These are phyloP conservation scores for Macrolepiota dolichaula DNA, from an alignment of 768 basidiomycete genomes.

Conservation along the genomic window DNA sequence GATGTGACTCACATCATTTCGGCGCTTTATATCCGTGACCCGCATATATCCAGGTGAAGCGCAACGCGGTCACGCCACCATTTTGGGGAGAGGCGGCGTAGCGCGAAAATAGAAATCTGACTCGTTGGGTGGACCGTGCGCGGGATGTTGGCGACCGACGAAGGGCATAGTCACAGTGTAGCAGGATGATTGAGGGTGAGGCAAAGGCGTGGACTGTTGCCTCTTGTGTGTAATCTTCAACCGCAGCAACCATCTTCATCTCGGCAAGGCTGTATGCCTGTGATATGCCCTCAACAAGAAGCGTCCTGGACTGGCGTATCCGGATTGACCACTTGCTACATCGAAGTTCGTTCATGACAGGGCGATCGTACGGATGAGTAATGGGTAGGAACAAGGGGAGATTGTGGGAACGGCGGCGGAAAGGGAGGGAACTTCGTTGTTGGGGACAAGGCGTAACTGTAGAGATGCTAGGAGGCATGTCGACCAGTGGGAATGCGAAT, in stretches of 20 bases:
- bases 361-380: no score
- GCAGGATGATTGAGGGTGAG: neutral
- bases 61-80: neutral
- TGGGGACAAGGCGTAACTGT: no score
- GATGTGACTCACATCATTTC: neutral
- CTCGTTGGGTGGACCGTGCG: neutral
- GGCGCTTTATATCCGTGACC: neutral
- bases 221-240: slow-evolving; percentile 34
- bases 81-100: neutral
- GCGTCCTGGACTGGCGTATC: no score
- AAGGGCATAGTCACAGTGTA: neutral
- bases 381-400: no score
- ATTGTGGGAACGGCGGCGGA: no score
- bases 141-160: neutral
- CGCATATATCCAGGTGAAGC: no score
- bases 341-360: no score
- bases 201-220: slow-evolving; percentile 26
- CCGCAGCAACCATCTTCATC: slow-evolving; percentile 16
- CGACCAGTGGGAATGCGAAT: no score
- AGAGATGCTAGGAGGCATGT: no score
- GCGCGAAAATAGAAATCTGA: neutral
- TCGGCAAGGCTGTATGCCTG: slow-evolving; percentile 25
- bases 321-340: no score
- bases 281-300: no score
- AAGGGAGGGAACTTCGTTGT: no score